Evolutionary conservation across 768 basidiomycete genomes (phyloP), one percentile per base, ranked within the genome.

Genomic region (Sporobolomyces pararoseus): DNA sequence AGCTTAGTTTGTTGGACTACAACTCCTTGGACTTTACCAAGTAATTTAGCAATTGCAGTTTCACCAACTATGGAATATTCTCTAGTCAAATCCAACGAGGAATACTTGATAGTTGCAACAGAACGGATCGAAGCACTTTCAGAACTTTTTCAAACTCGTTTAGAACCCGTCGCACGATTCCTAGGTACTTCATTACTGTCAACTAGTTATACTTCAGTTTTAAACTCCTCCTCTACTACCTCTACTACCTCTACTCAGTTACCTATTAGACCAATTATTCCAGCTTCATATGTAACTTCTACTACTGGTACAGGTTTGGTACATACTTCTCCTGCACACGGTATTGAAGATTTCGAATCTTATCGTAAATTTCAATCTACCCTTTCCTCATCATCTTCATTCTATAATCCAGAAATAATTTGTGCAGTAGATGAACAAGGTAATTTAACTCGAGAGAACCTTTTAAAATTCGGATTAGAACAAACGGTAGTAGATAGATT

Each of bases 31-130:
- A 98, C 91, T 6, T 81, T 98, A 54, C 91, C 90, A 7, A 90
- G 91, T 2, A 98, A 99, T 77, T 91, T 93, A 89, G 93, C 88
- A n/a, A 89, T 98, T 54, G 89, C 92, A 7, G 87, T 95, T 5
- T 84, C 93, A 74, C 82, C 84, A 2, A 87, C 89, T 2, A 81
- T 95, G 75, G 78, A 80, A 14, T 98, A 96, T 78, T 78, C 81
- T 25, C 70, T 89, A 23, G 80, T 88, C 21, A 72, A 75, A n/a
- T 55, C 59, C 32, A 52, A 65, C n/a, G 66, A 67, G 9, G 68
- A 77, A 17, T 63, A 79, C 2, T 59, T 83, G 7, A 71, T 84
- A 23, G 66, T 83, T 7, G 81, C 80, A 0, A 39, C 63, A 12
- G 82, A 82, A 16, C 78, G 81, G 23, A 62, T 83, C 10, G 68